Evolutionary conservation across 1,284 basidiomycete species (phyloP), one percentile per base, ranked within the genome.

Genomic region (Kwoniella shivajii): DNA sequence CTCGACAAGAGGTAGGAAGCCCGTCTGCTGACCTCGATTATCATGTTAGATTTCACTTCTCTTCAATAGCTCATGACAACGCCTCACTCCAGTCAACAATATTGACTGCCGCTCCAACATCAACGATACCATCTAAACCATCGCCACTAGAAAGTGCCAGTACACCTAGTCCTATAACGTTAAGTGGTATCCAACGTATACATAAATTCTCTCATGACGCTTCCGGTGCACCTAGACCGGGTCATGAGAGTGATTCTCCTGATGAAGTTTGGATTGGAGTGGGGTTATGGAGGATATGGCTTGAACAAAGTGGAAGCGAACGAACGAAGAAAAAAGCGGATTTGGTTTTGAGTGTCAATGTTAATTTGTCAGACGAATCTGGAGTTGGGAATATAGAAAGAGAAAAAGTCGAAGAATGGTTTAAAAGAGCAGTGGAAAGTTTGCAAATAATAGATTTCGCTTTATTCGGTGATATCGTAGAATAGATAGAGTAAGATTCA

Each of bases 61-160:
- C 86, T 59, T 88, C 92, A 0, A 78, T 98, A 38, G 95, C 93
- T 11, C 86, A 97, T 71, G 95, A 99, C 80, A 98, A 97, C 73
- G 82, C 84, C 27, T 90, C 95, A 1, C 69, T 78, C 43, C 80
- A 80, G 11, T 76, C 82, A 11, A 71, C 75, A 9, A 81, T 90
- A 18, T 51, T 72, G 70, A 55, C 59, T 45, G 54, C 70, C 27
- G 38, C 59, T 50, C 72, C 70, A 22, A 49, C 55, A 30, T 61
- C 31, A 46, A 63, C 54, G 22, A 36, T 46, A 58, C 31, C 46
- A 56, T 41, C 49, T 39, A 2, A 39, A 50, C 47, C 56, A 50
- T 10, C 49, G 56, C 1, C 24, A 44, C 26, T 54, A 56, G 14
- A 61, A 27, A 31, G 51, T 26, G 33, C 58, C 26, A 13, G 60